Evolutionary conservation across 2,329 filamentous ascomycete species (phyloP), one percentile per base, ranked within the genome.

Genomic region (Botryotinia globosa): DNA sequence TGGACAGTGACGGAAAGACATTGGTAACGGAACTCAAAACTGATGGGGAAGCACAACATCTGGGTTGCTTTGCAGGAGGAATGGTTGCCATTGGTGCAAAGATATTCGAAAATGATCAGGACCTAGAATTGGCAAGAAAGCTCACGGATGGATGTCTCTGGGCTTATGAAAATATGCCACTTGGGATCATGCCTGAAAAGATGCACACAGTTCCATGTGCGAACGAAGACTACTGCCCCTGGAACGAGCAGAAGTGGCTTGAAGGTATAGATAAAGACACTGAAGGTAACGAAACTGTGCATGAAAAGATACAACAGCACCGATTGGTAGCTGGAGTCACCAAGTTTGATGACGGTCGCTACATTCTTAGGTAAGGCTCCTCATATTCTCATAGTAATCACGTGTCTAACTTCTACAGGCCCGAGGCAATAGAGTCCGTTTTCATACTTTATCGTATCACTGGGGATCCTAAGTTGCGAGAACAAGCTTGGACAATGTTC

Each of bases 51-150:
- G 82, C 85, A 12, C 88, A 92, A 76, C 92, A 94, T 80, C 84
- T 94, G 1, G 87, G 87, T 1, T 94, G 92, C 80, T 94, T 92
- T 78, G 84, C 87, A 4, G 91, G 91, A 20, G 92, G 91, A 20
- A 90, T 91, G 84, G 89, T 92, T 64, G 91, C 85, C 0, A 85
- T 94, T 51, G 90, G 87, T 1, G 90, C 90, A 2, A 88, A 86
- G 74, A 83, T 93, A 45, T 87, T 92, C 74, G 77, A 84, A 59
- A 83, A 82, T 1, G 81, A 83, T 0, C 83, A 86, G 6, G 87
- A 91, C 63, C 79, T 91, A 8, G 82, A 85, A 4, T 83, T 86
- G 16, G 90, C 87, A 5, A 82, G 83, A 66, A 87, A 86, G 76
- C 82, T 92, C 2, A 87, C 88, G 0, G 84, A 90, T 66, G 89